Conservation (phyloP, 2,329 filamentous ascomycete species). For the Neocucurbitaria cava region DNA sequence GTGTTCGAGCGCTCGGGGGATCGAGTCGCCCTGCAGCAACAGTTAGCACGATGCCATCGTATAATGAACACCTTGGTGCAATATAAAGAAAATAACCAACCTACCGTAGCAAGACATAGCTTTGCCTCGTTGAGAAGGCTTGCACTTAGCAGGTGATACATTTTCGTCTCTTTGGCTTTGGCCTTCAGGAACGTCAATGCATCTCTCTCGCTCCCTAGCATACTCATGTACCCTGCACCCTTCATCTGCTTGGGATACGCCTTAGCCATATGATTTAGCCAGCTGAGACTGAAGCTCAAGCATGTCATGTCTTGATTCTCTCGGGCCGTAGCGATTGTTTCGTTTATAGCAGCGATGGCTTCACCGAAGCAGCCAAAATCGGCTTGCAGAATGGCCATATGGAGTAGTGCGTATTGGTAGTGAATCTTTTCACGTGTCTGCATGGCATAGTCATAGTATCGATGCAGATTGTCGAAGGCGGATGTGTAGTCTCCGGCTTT, state of each 20-base stretch:
- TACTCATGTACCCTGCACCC: conserved; percentile 72
- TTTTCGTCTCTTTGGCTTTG: conserved; percentile 84
- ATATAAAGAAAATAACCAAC: conserved; percentile 33
- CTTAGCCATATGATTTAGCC: conserved; percentile 94
- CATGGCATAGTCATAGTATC: conserved; percentile 97
- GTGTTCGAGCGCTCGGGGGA: conserved; percentile 72
- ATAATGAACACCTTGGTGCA: neutral
- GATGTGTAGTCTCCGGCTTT: conserved; percentile 87
- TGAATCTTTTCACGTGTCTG: conserved; percentile 81
- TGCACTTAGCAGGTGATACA: conserved; percentile 84
- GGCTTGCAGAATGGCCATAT: conserved; percentile 89
- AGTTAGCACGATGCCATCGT: neutral
- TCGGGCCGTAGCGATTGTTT: conserved; percentile 91
- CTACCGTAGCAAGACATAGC: conserved; percentile 74
- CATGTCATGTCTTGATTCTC: conserved; percentile 93
- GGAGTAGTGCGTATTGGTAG: conserved; percentile 94
- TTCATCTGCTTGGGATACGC: conserved; percentile 78
- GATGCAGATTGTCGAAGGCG: conserved; percentile 88
- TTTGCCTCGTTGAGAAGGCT: conserved; percentile 87
- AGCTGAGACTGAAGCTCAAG: conserved; percentile 93
- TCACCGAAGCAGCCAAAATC: conserved; percentile 93
- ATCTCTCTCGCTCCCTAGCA: conserved; percentile 80
- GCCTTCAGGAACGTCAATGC: conserved; percentile 82
- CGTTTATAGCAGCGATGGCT: conserved; percentile 91
- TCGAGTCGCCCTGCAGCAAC: conserved; percentile 60